These are phyloP conservation scores for Suillus decipiens DNA, from an alignment of 768 basidiomycete genomes.

Conservation along the genomic window DNA sequence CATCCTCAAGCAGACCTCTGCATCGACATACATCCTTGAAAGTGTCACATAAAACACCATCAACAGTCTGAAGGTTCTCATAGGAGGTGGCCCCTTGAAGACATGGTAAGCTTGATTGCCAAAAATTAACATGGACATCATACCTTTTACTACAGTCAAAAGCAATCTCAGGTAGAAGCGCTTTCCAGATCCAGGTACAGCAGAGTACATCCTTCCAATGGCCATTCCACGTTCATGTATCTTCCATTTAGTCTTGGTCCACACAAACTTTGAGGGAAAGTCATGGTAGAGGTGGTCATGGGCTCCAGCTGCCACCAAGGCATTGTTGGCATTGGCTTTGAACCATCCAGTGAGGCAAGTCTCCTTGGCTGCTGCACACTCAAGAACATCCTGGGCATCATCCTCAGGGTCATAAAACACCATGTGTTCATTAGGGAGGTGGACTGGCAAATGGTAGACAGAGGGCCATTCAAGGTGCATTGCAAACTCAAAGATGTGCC, in stretches of 20 bases:
- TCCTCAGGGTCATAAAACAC: slow-evolving; percentile 39
- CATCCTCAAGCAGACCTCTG: too few species aligned
- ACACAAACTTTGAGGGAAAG: slow-evolving; percentile 17
- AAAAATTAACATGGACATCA: too few species aligned
- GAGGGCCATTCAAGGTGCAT: slow-evolving; percentile 37
- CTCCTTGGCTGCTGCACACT: slow-evolving; percentile 12
- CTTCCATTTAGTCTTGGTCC: slow-evolving; percentile 25
- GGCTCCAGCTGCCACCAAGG: not conserved
- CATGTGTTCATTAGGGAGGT: slow-evolving; percentile 38
- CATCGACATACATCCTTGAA: too few species aligned
- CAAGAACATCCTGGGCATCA: slow-evolving; percentile 27
- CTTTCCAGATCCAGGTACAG: too few species aligned
- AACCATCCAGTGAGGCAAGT: slow-evolving; percentile 36
- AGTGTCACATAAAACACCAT: too few species aligned
- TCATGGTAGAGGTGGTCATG: not conserved
- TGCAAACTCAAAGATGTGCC: slow-evolving; percentile 27
- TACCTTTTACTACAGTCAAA: too few species aligned
- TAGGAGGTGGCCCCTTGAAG: too few species aligned
- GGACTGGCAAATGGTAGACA: slow-evolving; percentile 43
- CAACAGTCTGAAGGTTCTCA: too few species aligned
- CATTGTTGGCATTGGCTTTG: slow-evolving; percentile 25
- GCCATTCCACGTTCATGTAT: not conserved
- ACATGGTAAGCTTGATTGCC: too few species aligned
- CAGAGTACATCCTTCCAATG: too few species aligned
- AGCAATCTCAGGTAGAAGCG: too few species aligned